Evolutionary conservation across 2,329 filamentous ascomycete species (phyloP), one percentile per base, ranked within the genome.

Genomic region (Pseudopithomyces chartarum): DNA sequence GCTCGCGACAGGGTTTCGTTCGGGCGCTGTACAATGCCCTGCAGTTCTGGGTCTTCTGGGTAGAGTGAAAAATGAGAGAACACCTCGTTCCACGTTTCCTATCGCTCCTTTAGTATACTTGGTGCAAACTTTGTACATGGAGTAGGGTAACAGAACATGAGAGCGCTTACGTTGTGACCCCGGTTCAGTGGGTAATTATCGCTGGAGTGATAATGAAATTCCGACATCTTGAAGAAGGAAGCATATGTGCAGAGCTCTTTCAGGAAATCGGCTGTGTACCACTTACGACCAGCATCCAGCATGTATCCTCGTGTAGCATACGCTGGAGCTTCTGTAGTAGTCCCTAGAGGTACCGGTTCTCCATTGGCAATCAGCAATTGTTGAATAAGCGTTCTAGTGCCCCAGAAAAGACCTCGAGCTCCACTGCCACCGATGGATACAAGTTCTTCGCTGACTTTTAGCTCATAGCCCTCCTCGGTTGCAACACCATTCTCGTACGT

Each of bases 391-490:
- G 79, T 80, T 33, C 80, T 69, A 7, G 80, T 81, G 44, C 79
- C 80, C 80, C 79, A 81, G 64, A 76, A 81, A 67, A 79, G 75
- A 15, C 80, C 80, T 38, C 79, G 73, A 22, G 79, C 73, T 10
- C 80, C 79, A 1, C 75, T 70, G 1, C 80, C 80, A 26, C 71
- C 67, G 33, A 82, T 77, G 43, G 66, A 71, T 8, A 77, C 73
- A 15, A 67, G 68, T 1, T 63, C 63, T 15, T 67, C 54, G 2
- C 63, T 58, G 6, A 83, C 65, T 13, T 76, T 70, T 0, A 85
- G 60, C 39, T 77, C 74, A 54, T 85, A 85, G 1, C 78, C 83
- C 66, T 85, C 83, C 47, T 82, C 78, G 0, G 79, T 84, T 1
- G 64, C 40, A 0, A 65, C 60, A 0, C 81, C 81, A 65, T 81